A percentile compares a stretch with the other conserved stretches of the same genome.
These are phyloP conservation scores for Penicillium glabrum DNA, from an alignment of 2,329 filamentous ascomycete genomes.

Conservation along the genomic window DNA sequence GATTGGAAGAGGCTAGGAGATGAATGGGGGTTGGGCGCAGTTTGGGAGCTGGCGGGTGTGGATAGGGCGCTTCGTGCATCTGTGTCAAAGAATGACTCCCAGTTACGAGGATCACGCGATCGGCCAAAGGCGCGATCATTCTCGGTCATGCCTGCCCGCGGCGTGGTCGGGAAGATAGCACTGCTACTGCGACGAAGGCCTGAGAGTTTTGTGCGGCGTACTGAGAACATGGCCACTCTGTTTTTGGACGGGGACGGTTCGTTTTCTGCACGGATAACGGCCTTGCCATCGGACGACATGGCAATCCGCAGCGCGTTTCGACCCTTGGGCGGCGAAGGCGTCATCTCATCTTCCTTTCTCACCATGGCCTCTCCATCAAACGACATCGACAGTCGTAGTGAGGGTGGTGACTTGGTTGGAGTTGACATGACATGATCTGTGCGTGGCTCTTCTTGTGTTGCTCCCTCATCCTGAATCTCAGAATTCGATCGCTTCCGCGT, in stretches of 20 bases:
- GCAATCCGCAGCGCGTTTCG: constrained; percentile 68
- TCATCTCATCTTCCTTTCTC: constrained; percentile 38
- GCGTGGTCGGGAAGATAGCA: constrained; percentile 59
- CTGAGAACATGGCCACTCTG: constrained; percentile 49
- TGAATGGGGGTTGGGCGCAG: constrained; percentile 49
- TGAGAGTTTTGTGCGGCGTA: constrained; percentile 50
- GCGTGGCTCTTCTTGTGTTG: constrained; percentile 8
- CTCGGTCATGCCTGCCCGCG: constrained; percentile 55
- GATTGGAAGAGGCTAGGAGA: constrained; percentile 80
- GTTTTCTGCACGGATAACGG: constrained; percentile 73
- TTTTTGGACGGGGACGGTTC: constrained; percentile 66
- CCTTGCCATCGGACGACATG: constrained; percentile 84
- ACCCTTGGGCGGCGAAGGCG: constrained; percentile 42
- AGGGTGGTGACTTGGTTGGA: constrained; percentile 36
- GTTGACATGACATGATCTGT: constrained; percentile 15
- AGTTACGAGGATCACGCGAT: constrained; percentile 82
- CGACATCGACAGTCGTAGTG: constrained; percentile 42
- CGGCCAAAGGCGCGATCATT: constrained; percentile 62
- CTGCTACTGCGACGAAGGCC: constrained; percentile 71
- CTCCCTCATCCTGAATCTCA: constrained; percentile 23
- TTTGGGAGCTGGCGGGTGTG: constrained; percentile 77
- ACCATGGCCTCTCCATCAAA: constrained; percentile 43
- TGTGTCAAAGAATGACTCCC: constrained; percentile 87
- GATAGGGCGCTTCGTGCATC: constrained; percentile 77
- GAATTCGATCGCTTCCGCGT: constrained; percentile 38